phyloP scores from a whole-genome alignment of 2,329 filamentous ascomycete species.

The Juglanconis oblonga region DNA sequence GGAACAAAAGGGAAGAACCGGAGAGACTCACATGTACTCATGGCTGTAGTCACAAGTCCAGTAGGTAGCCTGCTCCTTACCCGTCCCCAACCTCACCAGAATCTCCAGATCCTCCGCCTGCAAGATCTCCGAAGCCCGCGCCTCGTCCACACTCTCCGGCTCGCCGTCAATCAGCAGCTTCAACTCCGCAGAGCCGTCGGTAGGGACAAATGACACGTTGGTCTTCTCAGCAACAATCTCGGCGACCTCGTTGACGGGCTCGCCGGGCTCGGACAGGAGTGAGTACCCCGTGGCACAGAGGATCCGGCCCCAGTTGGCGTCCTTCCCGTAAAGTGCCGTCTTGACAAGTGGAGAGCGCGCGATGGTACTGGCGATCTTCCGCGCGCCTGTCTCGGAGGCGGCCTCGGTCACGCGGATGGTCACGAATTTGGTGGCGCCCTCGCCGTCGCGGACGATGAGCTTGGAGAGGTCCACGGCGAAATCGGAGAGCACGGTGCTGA shows the following conservation, averaged over 20 bases:
- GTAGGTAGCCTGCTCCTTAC: slow-evolving; percentile 65
- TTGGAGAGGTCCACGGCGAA: slow-evolving; percentile 86
- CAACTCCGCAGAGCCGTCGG: slow-evolving; percentile 73
- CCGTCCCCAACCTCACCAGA: slow-evolving; percentile 68
- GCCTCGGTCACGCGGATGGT: slow-evolving; percentile 82
- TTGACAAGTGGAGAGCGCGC: slow-evolving; percentile 92
- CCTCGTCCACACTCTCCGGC: slow-evolving; percentile 76
- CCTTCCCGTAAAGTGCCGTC: slow-evolving; percentile 93
- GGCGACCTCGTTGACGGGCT: slow-evolving; percentile 55
- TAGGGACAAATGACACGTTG: slow-evolving; percentile 74
- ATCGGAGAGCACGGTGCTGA: slow-evolving; percentile 67
- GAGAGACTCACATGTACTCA: slow-evolving; percentile 57
- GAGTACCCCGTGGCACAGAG: slow-evolving; percentile 90
- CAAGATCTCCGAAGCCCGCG: slow-evolving; percentile 72
- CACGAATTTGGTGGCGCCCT: slow-evolving; percentile 97
- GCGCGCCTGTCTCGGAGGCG: slow-evolving; percentile 65
- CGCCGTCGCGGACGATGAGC: slow-evolving; percentile 91
- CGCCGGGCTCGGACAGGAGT: slow-evolving; percentile 56
- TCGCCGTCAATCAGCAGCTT: slow-evolving; percentile 76
- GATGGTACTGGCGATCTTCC: slow-evolving; percentile 81
- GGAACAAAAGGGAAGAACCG: not conserved
- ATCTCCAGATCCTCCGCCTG: slow-evolving; percentile 79
- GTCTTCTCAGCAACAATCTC: slow-evolving; percentile 68
- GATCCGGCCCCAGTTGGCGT: slow-evolving; percentile 98
- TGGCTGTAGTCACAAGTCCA: slow-evolving; percentile 89